phyloP scores from a whole-genome alignment of 139 green algal genomes.

The Picochlorum sp. region DNA sequence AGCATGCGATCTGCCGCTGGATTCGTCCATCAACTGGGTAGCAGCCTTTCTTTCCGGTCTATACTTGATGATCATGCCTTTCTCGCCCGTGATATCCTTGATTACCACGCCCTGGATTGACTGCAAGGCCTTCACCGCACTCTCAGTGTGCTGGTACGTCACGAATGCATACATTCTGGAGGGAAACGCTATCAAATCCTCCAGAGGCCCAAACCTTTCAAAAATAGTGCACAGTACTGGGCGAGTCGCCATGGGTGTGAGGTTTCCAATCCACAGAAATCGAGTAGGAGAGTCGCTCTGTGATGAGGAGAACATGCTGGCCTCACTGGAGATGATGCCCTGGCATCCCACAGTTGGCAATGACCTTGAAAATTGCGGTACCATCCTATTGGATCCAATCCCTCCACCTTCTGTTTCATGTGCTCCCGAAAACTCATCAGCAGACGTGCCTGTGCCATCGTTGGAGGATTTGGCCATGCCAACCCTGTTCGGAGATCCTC shows the following conservation, averaged over 20 bases:
- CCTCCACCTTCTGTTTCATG: too few relatives aligned
- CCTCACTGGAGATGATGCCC: too few relatives aligned
- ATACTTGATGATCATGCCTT: conserved; percentile 34
- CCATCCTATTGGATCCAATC: too few relatives aligned
- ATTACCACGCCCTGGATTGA: conserved; percentile 24
- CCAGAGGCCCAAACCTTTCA: conserved; percentile 52
- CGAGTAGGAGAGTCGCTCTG: conserved; percentile 23
- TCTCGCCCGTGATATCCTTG: conserved; percentile 26
- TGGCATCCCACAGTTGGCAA: too few relatives aligned
- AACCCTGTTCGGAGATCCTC: too few relatives aligned
- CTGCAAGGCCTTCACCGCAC: conserved; percentile 36
- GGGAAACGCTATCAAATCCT: conserved; percentile 65
- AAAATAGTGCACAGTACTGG: conserved; percentile 50
- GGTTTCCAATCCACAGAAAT: conserved; percentile 70
- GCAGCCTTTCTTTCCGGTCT: conserved; percentile 38
- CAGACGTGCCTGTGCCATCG: too few relatives aligned
- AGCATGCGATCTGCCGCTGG: neutral
- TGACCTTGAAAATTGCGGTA: too few relatives aligned
- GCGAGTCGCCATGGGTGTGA: conserved; percentile 41
- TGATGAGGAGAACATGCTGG: neutral
- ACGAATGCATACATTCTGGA: conserved; percentile 71
- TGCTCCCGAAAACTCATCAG: too few relatives aligned
- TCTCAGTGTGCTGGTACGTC: conserved; percentile 47
- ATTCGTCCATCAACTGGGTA: conserved; percentile 13
- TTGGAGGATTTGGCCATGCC: too few relatives aligned